Base-by-base conservation (phyloP, 176 grass and related monocot genomes). In the Juncus effusus region DNA sequence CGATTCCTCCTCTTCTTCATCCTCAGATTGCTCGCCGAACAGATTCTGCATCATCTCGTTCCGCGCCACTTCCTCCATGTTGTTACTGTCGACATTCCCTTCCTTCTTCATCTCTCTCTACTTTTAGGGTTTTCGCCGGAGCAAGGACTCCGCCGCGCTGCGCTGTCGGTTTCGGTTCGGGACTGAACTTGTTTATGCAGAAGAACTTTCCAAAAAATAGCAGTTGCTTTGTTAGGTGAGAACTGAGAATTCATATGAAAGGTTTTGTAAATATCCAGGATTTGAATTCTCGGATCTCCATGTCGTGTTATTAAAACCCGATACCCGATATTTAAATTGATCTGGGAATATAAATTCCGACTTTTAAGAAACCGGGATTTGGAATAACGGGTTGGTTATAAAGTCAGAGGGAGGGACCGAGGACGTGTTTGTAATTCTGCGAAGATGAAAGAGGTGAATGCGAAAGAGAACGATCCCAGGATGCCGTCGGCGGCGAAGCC, bases 31-130 rank as follows among this genome's bases (percentile, higher is more conserved):
- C 61, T 96, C 87, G 6, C 91, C 91, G 64, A 96, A 96, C 65
- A 96, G 87, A 74, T 96, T 91, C 61, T 96, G 91, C 91, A 96
- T 96, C 87, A 96, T 96, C 84, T 91, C 73, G 78, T 81, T 90
- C 63, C 87, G 67, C 69, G 81, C 44, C 87, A 67, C 84, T 57
- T 85, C 87, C 61, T 83, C 87, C 56, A 81, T 70, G 15, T 90
- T 58, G 44, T 72, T 72, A 42, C 6, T 56, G 11, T 51, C 4
- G 75, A 40, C 44, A 60, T 44, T 15, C 1, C 40, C 68, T 60
- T 67, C 87, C 44, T 58, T 76, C 79, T 70, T 83, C 72, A 74
- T 76, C 56, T 83, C 82, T 35, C 69, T 74, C 63, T 73, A 13
- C 11, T 64, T 47, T 9, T 47, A 47, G 44, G 44, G 44, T 47